A percentile compares a stretch with the other conserved stretches of the same genome.
Evolutionary conservation across 2,329 filamentous ascomycete species (phyloP).

Genomic region (Hypoxylon sp.): DNA sequence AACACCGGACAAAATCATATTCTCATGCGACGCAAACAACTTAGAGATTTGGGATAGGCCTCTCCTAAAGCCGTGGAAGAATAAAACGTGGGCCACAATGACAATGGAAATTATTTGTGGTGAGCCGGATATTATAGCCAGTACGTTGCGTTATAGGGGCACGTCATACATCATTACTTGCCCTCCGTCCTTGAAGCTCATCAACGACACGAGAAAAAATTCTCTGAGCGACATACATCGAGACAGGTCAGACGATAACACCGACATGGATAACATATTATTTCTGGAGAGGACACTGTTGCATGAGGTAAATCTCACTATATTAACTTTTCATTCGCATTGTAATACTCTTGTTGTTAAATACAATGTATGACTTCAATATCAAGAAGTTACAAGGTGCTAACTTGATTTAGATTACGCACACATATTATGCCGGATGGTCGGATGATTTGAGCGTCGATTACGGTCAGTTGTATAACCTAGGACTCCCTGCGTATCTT

Average conservation of each 20-base stretch:
- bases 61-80: neutral
- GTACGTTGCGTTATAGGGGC: neutral
- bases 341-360: no score
- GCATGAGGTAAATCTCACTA: neutral
- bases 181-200: neutral
- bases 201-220: neutral
- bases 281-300: neutral
- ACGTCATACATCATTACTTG: neutral
- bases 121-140: neutral
- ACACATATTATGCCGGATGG: neutral
- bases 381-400: neutral
- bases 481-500: no score
- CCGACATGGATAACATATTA: neutral
- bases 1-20: neutral
- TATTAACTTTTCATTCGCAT: no score
- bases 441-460: neutral
- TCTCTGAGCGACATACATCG: neutral
- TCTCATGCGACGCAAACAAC: neutral
- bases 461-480: no score
- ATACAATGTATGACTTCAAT: neutral
- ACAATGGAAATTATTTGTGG: neutral
- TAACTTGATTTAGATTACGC: neutral
- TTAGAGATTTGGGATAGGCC: neutral
- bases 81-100: neutral
- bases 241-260: no score